Evolutionary conservation across 208 protist genomes (phyloP).

Genomic region (Histomonas meleagridis): DNA sequence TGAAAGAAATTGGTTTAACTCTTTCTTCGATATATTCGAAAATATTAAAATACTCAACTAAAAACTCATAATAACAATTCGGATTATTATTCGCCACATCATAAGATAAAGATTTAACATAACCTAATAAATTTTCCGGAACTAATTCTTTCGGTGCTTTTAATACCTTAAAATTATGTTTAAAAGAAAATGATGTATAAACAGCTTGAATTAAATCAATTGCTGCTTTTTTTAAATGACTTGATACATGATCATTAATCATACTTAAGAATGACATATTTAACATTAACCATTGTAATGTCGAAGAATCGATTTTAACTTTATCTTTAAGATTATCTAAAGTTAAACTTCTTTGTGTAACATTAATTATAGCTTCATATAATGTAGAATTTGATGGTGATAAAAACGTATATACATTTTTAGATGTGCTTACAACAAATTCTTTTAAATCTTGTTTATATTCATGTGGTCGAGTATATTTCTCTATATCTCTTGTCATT

Average conservation of each 20-base stretch:
- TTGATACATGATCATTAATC: background rate
- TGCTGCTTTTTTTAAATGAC: background rate
- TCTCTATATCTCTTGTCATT: background rate
- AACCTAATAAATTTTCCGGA: background rate
- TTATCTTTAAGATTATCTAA: background rate
- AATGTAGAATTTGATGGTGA: background rate
- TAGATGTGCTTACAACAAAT: too few relatives aligned
- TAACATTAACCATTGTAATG: conserved; percentile 6
- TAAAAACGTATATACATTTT: background rate
- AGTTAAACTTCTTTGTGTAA: background rate
- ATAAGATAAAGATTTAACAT: background rate
- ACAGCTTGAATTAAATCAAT: background rate
- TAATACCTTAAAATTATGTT: background rate
- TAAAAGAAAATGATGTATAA: background rate
- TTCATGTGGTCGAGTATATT: too few relatives aligned
- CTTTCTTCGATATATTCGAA: background rate
- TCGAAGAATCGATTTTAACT: background rate
- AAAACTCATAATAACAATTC: background rate
- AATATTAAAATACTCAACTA: background rate
- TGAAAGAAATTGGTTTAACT: background rate
- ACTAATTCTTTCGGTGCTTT: background rate
- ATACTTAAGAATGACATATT: background rate
- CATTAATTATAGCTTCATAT: background rate
- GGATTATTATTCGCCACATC: background rate
- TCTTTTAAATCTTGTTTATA: background rate